phyloP scores from a whole-genome alignment of 108 stramenopile species.

The Asterionellopsis glacialis region DNA sequence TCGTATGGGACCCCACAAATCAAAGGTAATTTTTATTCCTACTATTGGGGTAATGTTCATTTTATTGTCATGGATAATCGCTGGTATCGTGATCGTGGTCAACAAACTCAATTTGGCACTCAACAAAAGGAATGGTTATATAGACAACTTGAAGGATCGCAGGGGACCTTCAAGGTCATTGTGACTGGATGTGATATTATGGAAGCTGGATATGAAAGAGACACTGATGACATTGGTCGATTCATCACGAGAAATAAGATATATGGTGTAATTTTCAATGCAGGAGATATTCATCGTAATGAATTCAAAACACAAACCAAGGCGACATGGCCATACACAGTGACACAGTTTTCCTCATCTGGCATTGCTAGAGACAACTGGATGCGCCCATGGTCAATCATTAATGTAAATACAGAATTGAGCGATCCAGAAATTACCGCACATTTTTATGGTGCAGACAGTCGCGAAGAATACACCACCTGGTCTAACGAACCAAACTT shows the following conservation, averaged over 20 bases:
- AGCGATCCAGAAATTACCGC: conserved; percentile 16
- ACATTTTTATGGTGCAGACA: conserved; percentile 19
- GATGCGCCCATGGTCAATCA: conserved; percentile 15
- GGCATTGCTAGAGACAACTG: conserved; percentile 22
- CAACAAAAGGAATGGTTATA: conserved; percentile 22
- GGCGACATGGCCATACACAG: conserved; percentile 15
- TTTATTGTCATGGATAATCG: conserved; percentile 24
- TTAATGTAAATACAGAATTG: conserved; percentile 17
- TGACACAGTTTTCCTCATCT: conserved; percentile 19
- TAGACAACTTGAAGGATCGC: conserved; percentile 2
- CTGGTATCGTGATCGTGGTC: conserved; percentile 13
- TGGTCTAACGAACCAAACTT: conserved; percentile 26
- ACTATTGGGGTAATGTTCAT: conserved; percentile 19
- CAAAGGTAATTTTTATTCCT: conserved; percentile 15
- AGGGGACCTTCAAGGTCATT: conserved; percentile 21
- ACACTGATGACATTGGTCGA: conserved; percentile 11
- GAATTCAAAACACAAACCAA: conserved; percentile 14
- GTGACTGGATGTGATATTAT: conserved; percentile 23
- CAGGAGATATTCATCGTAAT: conserved; percentile 30
- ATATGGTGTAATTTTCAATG: conserved; percentile 21
- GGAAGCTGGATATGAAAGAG: conserved; percentile 6
- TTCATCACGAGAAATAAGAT: conserved; percentile 9
- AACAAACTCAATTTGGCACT: conserved; percentile 10
- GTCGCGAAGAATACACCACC: background rate
- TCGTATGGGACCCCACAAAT: background rate